Percentiles rank a stretch among this genome's conserved stretches.
phyloP scores from a whole-genome alignment of 1,139 yeast genomes.

The Taphrina wiesneri region DNA sequence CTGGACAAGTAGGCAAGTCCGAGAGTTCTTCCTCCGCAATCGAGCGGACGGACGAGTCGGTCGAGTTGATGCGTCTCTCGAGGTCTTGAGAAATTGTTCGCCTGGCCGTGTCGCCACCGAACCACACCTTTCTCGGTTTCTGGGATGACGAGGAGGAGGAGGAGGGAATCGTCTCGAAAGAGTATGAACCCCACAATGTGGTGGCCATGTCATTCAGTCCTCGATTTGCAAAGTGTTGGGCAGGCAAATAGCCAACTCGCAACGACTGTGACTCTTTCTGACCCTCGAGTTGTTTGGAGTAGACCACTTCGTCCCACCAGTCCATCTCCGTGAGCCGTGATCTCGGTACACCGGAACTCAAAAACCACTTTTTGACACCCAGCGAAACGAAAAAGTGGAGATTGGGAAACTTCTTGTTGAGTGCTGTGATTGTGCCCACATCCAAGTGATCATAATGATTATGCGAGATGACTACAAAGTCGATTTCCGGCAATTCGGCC shows the following conservation, averaged over 20 bases:
- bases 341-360: slow-evolving; percentile 56
- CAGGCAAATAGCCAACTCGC: slow-evolving; percentile 57
- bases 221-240: slow-evolving; percentile 97
- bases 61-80: slow-evolving; percentile 30
- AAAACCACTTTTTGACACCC: slow-evolving; percentile 66
- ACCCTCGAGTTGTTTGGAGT: slow-evolving; percentile 9
- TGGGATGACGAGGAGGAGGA: not conserved
- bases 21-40: not conserved
- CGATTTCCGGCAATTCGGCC: slow-evolving; percentile 63
- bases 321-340: slow-evolving; percentile 63
- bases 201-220: slow-evolving; percentile 71
- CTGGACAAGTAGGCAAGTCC: slow-evolving; percentile 38
- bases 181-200: slow-evolving; percentile 61
- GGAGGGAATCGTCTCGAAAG: slow-evolving; percentile 22
- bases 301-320: slow-evolving; percentile 79
- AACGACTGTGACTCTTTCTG: not conserved
- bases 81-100: slow-evolving; percentile 56
- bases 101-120: slow-evolving; percentile 77
- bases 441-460: slow-evolving; percentile 55
- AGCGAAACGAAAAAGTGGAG: slow-evolving; percentile 60
- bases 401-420: slow-evolving; percentile 30
- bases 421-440: slow-evolving; percentile 26
- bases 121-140: slow-evolving; percentile 34
- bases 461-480: slow-evolving; percentile 79
- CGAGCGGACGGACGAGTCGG: not conserved